Evolutionary conservation across 768 basidiomycete species (phyloP).

Genomic region (Lactarius sanguifluus): DNA sequence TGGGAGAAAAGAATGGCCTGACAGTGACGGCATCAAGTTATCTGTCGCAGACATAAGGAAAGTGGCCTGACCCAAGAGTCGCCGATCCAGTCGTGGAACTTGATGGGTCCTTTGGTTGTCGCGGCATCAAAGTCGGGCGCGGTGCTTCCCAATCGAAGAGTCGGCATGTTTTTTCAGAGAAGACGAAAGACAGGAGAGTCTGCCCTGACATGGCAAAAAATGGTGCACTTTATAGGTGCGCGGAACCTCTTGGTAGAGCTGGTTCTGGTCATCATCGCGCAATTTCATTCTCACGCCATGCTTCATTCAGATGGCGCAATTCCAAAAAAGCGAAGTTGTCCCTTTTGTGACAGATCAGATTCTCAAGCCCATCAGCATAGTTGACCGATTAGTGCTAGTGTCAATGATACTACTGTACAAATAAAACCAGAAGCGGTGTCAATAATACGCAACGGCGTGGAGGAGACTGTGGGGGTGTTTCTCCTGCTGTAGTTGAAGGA

Average conservation of each 20-base stretch:
- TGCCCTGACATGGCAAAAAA: neutral
- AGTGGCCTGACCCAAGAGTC: conserved; percentile 69
- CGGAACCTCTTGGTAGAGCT: neutral
- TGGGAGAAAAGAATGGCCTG: conserved; percentile 92
- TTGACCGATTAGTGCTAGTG: neutral
- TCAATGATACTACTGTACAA: conserved; percentile 3
- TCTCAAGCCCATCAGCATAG: neutral
- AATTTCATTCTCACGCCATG: conserved; percentile 59
- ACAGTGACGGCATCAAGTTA: neutral
- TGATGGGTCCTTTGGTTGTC: conserved; percentile 84
- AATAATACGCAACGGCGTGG: conserved; percentile 92
- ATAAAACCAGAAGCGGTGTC: conserved; percentile 29
- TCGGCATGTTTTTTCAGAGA: conserved; percentile 32
- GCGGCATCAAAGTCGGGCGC: conserved; percentile 92
- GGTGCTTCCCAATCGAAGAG: conserved; percentile 79
- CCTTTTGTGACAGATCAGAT: neutral
- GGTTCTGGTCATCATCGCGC: conserved; percentile 46
- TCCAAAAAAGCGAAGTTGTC: neutral
- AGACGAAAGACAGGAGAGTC: conserved; percentile 4
- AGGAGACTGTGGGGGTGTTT: conserved; percentile 90
- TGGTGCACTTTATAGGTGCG: neutral
- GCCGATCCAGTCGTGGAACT: conserved; percentile 92
- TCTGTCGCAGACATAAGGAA: neutral
- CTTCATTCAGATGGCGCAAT: conserved; percentile 17
- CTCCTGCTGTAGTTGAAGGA: conserved; percentile 82